Conservation (phyloP, 75 land plant genomes). For the Selaginella moellendorffii region DNA sequence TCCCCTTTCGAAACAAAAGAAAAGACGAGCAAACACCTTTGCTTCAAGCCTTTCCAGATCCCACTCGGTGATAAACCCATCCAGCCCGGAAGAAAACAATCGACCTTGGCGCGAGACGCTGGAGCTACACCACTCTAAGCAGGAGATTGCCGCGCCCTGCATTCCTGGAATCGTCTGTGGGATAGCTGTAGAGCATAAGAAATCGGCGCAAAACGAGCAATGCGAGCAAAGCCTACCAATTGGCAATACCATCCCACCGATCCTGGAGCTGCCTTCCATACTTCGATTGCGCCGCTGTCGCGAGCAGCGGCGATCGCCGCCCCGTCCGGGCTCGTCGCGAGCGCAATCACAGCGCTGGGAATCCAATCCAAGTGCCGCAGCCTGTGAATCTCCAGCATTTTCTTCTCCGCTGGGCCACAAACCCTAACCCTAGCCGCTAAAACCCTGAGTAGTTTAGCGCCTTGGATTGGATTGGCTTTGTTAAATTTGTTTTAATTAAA, state of each 20-base stretch:
- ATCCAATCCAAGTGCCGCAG: constrained; percentile 64
- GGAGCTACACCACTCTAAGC: constrained; percentile 57
- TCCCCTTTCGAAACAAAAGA: neutral
- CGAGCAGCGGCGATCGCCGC: constrained; percentile 82
- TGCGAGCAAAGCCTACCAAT: constrained; percentile 35
- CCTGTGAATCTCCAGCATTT: constrained; percentile 38
- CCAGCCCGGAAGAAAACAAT: constrained; percentile 76
- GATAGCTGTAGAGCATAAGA: neutral
- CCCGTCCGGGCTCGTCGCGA: constrained; percentile 81
- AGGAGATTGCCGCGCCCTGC: constrained; percentile 47
- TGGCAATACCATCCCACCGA: constrained; percentile 97
- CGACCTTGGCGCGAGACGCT: constrained; percentile 32
- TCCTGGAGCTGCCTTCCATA: constrained; percentile 89
- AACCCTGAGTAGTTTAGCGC: no score
- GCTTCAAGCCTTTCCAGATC: constrained; percentile 54
- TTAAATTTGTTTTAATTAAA: no score
- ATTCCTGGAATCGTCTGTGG: constrained; percentile 87
- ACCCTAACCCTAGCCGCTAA: constrained; percentile 1
- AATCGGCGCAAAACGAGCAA: neutral
- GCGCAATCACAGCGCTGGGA: constrained; percentile 72
- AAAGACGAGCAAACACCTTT: constrained; percentile 31
- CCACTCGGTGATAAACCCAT: constrained; percentile 93
- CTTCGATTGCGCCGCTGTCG: constrained; percentile 75
- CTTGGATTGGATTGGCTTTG: no score
- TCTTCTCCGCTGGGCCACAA: neutral